Conservation (phyloP, 73 alveolate species). For the Paramecium tetraurelia region DNA sequence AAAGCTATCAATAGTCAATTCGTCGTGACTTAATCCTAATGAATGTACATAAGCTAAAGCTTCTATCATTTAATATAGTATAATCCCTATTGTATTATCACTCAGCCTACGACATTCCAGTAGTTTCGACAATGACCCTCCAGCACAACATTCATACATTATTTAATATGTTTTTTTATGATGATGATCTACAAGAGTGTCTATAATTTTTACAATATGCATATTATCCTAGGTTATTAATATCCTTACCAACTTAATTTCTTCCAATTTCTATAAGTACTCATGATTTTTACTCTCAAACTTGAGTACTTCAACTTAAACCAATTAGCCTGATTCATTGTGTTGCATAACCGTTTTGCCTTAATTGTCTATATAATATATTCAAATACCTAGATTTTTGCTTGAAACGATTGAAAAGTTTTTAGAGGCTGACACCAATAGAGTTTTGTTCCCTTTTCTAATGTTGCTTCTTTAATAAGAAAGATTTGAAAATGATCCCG, state of each 20-base stretch:
- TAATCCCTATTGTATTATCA: background rate
- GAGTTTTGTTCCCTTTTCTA: background rate
- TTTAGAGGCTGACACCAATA: background rate
- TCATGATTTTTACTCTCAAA: background rate
- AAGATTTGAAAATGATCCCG: background rate
- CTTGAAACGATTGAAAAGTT: background rate
- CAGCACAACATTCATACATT: background rate
- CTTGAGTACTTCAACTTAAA: background rate
- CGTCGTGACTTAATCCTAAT: background rate
- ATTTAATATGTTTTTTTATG: background rate
- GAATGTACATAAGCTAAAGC: background rate
- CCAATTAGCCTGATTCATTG: background rate
- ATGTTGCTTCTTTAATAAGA: background rate
- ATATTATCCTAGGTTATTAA: background rate
- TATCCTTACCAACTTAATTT: background rate
- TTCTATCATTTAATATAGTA: background rate
- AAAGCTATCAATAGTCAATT: background rate
- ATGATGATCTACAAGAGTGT: background rate
- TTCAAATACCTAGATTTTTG: background rate
- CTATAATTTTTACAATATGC: background rate
- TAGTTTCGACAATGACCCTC: background rate
- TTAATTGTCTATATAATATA: background rate
- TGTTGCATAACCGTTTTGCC: background rate
- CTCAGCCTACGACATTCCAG: background rate
- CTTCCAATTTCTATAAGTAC: background rate